Evolutionary conservation across 2,329 filamentous ascomycete species (phyloP).

Genomic region (Pseudogymnoascus sp.): DNA sequence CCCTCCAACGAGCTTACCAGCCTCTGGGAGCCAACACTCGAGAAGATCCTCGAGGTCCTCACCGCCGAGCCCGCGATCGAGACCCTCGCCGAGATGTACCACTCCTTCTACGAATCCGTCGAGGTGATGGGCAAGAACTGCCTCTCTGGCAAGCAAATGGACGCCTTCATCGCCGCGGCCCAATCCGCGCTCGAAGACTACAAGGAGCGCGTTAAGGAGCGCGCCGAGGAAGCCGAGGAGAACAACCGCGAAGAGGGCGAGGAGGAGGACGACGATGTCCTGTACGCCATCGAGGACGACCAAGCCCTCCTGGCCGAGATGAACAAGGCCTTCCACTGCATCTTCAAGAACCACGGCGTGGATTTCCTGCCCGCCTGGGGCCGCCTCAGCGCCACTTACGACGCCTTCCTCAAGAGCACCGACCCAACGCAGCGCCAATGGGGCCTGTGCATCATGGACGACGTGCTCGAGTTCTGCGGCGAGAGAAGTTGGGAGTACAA

Average conservation of each 20-base stretch:
- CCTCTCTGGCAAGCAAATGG: slow-evolving; percentile 71
- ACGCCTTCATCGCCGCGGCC: slow-evolving; percentile 77
- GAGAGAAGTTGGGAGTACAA: slow-evolving; percentile 80
- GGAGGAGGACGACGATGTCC: slow-evolving; percentile 76
- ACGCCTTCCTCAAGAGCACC: slow-evolving; percentile 68
- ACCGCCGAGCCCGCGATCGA: slow-evolving; percentile 92
- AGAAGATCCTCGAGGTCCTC: slow-evolving; percentile 87
- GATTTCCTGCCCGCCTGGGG: slow-evolving; percentile 85
- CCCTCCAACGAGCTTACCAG: slow-evolving; percentile 70
- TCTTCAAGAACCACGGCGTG: slow-evolving; percentile 92
- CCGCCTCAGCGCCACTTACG: slow-evolving; percentile 74
- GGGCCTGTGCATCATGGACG: slow-evolving; percentile 98
- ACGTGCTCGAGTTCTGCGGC: slow-evolving; percentile 95
- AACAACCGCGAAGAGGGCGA: slow-evolving; percentile 77
- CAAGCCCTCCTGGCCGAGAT: slow-evolving; percentile 95
- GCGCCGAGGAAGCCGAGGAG: slow-evolving; percentile 70
- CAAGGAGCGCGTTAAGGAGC: slow-evolving; percentile 73
- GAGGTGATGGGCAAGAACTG: slow-evolving; percentile 86
- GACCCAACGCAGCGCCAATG: slow-evolving; percentile 94
- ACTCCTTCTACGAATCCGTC: slow-evolving; percentile 98
- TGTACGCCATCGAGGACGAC: slow-evolving; percentile 93
- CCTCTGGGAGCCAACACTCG: slow-evolving; percentile 77
- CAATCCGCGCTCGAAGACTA: slow-evolving; percentile 86
- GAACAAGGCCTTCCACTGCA: slow-evolving; percentile 99
- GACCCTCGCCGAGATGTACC: slow-evolving; percentile 96